Percentiles rank a stretch among this genome's conserved stretches.
These are phyloP conservation scores for Rosa lucieae DNA, from an alignment of 306 rosid species.

Conservation along the genomic window DNA sequence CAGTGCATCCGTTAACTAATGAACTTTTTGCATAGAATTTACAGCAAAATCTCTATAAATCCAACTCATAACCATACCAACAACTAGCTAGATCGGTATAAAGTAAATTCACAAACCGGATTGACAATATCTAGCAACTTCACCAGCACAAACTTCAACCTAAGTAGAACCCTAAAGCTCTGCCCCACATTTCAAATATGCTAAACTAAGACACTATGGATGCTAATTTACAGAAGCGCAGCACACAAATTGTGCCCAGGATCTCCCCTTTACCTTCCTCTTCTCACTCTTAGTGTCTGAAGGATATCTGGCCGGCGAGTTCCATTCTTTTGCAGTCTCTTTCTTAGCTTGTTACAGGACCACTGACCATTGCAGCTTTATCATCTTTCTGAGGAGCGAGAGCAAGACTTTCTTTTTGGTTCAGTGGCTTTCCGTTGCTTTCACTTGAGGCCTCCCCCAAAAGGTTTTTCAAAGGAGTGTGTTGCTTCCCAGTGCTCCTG, in stretches of 20 bases:
- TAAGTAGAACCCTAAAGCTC: not conserved
- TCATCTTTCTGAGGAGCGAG: slow-evolving; percentile 36
- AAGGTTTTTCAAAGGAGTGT: slow-evolving; percentile 78
- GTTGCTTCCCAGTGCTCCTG: slow-evolving; percentile 79
- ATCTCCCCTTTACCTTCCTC: slow-evolving; percentile 69
- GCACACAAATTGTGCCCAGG: slow-evolving; percentile 86
- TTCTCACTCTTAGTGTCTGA: slow-evolving; percentile 67
- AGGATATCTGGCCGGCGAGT: slow-evolving; percentile 83
- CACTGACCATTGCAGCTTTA: slow-evolving; percentile 29
- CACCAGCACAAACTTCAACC: not conserved
- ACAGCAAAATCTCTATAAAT: slow-evolving; percentile 1
- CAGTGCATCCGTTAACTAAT: not conserved
- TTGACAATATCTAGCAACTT: not conserved
- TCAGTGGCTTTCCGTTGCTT: slow-evolving; percentile 55
- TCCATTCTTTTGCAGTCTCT: slow-evolving; percentile 67
- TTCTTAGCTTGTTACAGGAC: slow-evolving; percentile 32
- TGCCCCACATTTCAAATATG: not conserved
- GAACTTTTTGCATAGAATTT: not conserved
- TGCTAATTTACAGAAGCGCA: slow-evolving; percentile 68
- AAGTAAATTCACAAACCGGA: not conserved
- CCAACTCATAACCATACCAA: not conserved
- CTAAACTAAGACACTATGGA: not conserved
- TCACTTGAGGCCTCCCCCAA: slow-evolving; percentile 65
- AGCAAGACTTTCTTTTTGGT: slow-evolving; percentile 35
- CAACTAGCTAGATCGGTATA: slow-evolving; percentile 1